Evolutionary conservation across 1,284 basidiomycete genomes (phyloP), one percentile per base, ranked within the genome.

Genomic region (Austroboletus rostrupii): DNA sequence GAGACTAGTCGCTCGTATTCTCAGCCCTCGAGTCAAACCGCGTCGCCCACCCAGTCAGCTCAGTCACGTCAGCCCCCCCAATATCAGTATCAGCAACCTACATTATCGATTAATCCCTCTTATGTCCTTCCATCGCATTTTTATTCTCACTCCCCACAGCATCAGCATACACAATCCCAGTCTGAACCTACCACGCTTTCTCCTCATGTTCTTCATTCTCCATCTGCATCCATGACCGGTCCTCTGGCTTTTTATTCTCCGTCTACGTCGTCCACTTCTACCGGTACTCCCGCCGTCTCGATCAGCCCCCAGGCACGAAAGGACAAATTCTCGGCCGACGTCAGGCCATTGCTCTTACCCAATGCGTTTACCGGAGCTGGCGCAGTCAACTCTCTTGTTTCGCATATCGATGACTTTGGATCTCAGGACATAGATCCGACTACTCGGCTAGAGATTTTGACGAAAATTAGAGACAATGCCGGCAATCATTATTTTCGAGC

Each of bases 401-500:
- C 69, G 28, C 71, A 70, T 29, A 76, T 90, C 32, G 71, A 72
- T 23, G 77, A 82, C 33, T 84, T 75, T 61, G 85, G 86, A 17
- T 66, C 76, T 10, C 61, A 73, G 40, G 81, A 86, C 19, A 80
- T 89, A 19, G 85, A 87, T 46, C 69, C 78, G 8, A 53, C 69
- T 13, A 75, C 75, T 12, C 82, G 87, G 2, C 61, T 83, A 52
- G 85, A 89, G 60, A 81, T 90, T 46, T 67, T 89, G 49, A 85
- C 81, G 14, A 83, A 83, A 68, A 87, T 91, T 56, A 76, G 89
- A 55, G 88, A 91, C 65, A 80, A 83, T 47, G 89, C 89, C 20
- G 85, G 83, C 33, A 89, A 90, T 63, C 85, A 88, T 61, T 91
- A 90, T 62, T 90, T 87, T 64, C 80, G 86, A 42, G 87, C 87